Evolutionary conservation across 306 rosid genomes (phyloP).

Genomic region (Gynostemma pentaphyllum): DNA sequence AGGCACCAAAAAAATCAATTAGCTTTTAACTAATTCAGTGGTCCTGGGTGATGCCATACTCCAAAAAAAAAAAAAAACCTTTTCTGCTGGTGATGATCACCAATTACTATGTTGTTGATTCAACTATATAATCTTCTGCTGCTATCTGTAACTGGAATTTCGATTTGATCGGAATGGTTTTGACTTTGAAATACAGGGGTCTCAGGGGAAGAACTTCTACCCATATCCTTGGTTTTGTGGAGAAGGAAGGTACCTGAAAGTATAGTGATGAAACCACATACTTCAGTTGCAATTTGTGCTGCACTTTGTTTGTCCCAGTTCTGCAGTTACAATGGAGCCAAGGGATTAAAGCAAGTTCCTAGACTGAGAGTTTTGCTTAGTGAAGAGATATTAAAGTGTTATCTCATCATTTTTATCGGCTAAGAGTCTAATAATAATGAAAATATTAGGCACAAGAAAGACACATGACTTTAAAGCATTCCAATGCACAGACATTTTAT

Average conservation of each 20-base stretch:
- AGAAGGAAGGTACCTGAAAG: conserved; percentile 84
- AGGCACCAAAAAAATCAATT: neutral
- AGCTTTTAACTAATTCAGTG: neutral
- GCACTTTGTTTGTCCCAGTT: conserved; percentile 62
- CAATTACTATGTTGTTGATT: neutral
- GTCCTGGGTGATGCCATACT: no score
- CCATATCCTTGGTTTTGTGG: conserved; percentile 85
- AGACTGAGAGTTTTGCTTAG: no score
- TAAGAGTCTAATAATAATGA: neutral
- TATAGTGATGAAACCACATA: conserved; percentile 85
- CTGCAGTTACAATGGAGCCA: conserved; percentile 31
- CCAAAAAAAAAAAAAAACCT: no score
- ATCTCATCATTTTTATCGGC: no score
- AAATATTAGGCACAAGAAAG: neutral
- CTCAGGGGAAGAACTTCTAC: conserved; percentile 19
- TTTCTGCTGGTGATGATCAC: neutral
- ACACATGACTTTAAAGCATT: neutral
- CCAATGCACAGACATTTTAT: no score
- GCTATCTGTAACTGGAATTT: conserved; percentile 1
- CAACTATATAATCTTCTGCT: neutral
- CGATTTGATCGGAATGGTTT: neutral
- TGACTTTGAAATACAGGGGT: conserved; percentile 20
- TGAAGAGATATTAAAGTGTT: no score
- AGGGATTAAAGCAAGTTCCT: no score
- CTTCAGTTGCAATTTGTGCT: conserved; percentile 56